Base-by-base conservation (phyloP, 352 stramenopile species). In the Phytopythium mirpurense region DNA sequence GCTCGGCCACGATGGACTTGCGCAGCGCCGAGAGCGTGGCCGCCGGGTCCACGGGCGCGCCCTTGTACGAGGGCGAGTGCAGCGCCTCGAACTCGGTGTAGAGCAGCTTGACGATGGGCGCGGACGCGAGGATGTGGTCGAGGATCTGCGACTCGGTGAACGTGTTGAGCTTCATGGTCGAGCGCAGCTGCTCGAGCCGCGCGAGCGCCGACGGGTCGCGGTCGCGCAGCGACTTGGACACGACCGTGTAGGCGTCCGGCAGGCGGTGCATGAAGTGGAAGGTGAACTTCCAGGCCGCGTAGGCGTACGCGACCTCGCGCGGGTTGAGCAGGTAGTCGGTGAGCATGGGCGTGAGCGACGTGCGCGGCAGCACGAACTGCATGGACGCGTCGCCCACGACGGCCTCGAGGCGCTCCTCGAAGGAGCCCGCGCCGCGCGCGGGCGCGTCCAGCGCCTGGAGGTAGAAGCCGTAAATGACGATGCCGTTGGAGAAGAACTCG, bases 191-290 rank as follows among this genome's bases (percentile, higher is more conserved):
- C 59, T 93, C 79, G 0, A 93, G 64, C 46, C 83, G 79, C 27
- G 79, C 75, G 57, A 90, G 89, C 2, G 80, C 83, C 44, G 74
- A 82, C 36, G 79, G 74, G 51, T 93, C 83, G 1, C 74, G 78
- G 37, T 90, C 80, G 43, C 83, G 79, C 15, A 93, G 69, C 56
- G 83, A 93, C 50, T 89, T 80, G 57, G 79, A 74, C 7, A 93
- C 80, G 32, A 90, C 75, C 23, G 72, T 83, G 65, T 83, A 93
- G 10, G 79, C 84, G 57, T 93, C 83, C 0, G 83, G 83, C 19
- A 93, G 65, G 56, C 83, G 83, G 54, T 89, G 79, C 77, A 93
- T 88, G 65, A 93, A 93, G 68, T 93, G 83, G 66, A 93, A 93
- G 6, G 78, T 87, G 49, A 93, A 93, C 65, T 93, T 93, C 83